Evolutionary conservation across 495 filamentous ascomycete genomes (phyloP).

Genomic region (Penicillium pancosmium): DNA sequence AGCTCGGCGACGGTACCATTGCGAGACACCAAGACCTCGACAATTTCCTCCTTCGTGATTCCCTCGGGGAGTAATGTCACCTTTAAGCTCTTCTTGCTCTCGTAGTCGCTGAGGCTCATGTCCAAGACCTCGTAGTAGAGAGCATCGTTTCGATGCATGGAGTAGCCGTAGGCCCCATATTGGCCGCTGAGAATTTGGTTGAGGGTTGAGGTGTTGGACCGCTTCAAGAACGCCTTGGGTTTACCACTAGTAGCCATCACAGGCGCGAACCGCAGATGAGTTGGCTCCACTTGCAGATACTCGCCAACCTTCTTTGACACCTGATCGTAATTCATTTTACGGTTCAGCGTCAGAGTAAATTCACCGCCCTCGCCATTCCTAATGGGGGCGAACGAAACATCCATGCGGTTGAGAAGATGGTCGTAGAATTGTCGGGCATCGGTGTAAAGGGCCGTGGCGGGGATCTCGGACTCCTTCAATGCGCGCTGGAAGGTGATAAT

Average conservation of each 20-base stretch:
- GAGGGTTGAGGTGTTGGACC: slow-evolving; percentile 64
- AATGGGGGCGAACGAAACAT: slow-evolving; percentile 55
- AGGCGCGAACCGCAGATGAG: slow-evolving; percentile 87
- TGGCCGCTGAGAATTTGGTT: slow-evolving; percentile 70
- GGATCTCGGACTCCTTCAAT: slow-evolving; percentile 62
- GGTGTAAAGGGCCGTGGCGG: slow-evolving; percentile 47
- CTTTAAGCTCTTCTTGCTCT: slow-evolving; percentile 84
- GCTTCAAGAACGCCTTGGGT: slow-evolving; percentile 75
- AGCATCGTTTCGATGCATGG: slow-evolving; percentile 70
- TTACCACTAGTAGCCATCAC: slow-evolving; percentile 74
- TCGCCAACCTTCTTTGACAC: slow-evolving; percentile 85
- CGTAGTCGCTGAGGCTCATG: slow-evolving; percentile 87
- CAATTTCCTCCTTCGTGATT: slow-evolving; percentile 82
- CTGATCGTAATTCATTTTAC: slow-evolving; percentile 89
- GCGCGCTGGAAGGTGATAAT: slow-evolving; percentile 90
- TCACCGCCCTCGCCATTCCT: slow-evolving; percentile 48
- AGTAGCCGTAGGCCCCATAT: slow-evolving; percentile 62
- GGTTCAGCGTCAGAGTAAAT: slow-evolving; percentile 76
- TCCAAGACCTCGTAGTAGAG: slow-evolving; percentile 92
- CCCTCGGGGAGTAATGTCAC: slow-evolving; percentile 87
- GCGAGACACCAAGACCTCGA: slow-evolving; percentile 83
- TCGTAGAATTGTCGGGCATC: slow-evolving; percentile 90
- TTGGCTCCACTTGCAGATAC: slow-evolving; percentile 72
- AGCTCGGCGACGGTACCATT: slow-evolving; percentile 78
- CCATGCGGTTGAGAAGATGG: slow-evolving; percentile 81